A percentile compares a stretch with the other conserved stretches of the same genome.
phyloP scores from a whole-genome alignment of 2,329 filamentous ascomycete genomes.

The Neophaeococcomyces mojaviensis region DNA sequence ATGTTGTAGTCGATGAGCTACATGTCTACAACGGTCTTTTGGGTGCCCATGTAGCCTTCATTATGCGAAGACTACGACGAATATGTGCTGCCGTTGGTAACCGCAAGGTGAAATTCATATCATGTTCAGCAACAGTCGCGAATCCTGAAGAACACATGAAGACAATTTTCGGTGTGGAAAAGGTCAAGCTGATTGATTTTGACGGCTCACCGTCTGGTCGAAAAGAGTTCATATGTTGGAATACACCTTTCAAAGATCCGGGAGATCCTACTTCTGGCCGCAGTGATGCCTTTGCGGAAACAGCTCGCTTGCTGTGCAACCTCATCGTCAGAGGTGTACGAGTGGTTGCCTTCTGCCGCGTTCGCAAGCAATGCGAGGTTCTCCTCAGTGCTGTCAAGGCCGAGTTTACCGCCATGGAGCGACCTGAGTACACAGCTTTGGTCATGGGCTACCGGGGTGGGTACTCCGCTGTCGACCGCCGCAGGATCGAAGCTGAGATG shows the following conservation, averaged over 20 bases:
- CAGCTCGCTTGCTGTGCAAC: slow-evolving; percentile 84
- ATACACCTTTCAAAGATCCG: slow-evolving; percentile 88
- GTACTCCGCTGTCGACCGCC: slow-evolving; percentile 83
- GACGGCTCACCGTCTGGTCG: slow-evolving; percentile 87
- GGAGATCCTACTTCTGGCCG: slow-evolving; percentile 78
- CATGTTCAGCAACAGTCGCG: slow-evolving; percentile 91
- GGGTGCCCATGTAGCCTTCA: slow-evolving; percentile 86
- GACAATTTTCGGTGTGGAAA: slow-evolving; percentile 81
- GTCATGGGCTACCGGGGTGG: slow-evolving; percentile 96
- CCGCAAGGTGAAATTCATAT: slow-evolving; percentile 76
- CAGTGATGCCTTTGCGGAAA: slow-evolving; percentile 73
- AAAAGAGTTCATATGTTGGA: slow-evolving; percentile 97
- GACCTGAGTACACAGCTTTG: slow-evolving; percentile 64
- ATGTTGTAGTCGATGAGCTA: slow-evolving; percentile 83
- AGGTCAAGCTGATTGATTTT: slow-evolving; percentile 75
- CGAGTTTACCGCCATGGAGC: slow-evolving; percentile 65
- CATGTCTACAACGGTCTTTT: slow-evolving; percentile 96
- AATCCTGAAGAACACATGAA: slow-evolving; percentile 89
- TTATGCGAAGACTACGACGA: slow-evolving; percentile 81
- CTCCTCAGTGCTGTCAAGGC: slow-evolving; percentile 71
- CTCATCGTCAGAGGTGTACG: slow-evolving; percentile 80
- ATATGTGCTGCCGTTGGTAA: slow-evolving; percentile 91
- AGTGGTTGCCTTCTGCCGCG: slow-evolving; percentile 85
- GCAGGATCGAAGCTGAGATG: slow-evolving; percentile 89
- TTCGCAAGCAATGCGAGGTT: slow-evolving; percentile 81